Conservation (phyloP, 345 rosid species). For the Eucalyptus rudis region DNA sequence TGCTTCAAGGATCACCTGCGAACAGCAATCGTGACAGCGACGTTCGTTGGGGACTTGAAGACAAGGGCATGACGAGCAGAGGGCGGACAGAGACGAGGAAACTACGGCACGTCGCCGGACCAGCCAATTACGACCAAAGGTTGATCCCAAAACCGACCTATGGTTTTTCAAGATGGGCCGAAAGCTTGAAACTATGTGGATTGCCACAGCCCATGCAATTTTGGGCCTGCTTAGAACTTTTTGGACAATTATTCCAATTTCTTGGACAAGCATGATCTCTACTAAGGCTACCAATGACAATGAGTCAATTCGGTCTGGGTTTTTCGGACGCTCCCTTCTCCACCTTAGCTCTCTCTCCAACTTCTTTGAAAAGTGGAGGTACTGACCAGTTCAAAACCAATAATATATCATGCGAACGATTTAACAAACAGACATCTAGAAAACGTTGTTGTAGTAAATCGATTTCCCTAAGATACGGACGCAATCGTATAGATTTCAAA, state of each 20-base stretch:
- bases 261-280: too few relatives aligned
- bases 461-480: background rate
- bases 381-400: background rate
- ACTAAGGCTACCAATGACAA: too few relatives aligned
- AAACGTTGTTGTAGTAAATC: background rate
- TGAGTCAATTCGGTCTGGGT: rapidly evolving
- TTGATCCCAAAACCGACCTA: background rate
- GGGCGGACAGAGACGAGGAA: constrained; percentile 26
- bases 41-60: rapidly evolving
- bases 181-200: background rate
- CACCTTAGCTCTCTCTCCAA: background rate
- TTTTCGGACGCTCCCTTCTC: background rate
- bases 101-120: constrained; percentile 14
- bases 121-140: background rate
- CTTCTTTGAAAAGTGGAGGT: background rate
- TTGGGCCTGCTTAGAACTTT: too few relatives aligned
- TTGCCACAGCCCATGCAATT: rapidly evolving
- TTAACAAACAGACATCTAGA: too few relatives aligned
- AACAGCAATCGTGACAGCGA: background rate
- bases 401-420: background rate
- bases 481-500: background rate
- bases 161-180: background rate
- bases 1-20: background rate
- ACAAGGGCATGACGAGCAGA: background rate
- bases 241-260: too few relatives aligned